phyloP scores from a whole-genome alignment of 2,329 filamentous ascomycete genomes.

The Esteya vermicola region DNA sequence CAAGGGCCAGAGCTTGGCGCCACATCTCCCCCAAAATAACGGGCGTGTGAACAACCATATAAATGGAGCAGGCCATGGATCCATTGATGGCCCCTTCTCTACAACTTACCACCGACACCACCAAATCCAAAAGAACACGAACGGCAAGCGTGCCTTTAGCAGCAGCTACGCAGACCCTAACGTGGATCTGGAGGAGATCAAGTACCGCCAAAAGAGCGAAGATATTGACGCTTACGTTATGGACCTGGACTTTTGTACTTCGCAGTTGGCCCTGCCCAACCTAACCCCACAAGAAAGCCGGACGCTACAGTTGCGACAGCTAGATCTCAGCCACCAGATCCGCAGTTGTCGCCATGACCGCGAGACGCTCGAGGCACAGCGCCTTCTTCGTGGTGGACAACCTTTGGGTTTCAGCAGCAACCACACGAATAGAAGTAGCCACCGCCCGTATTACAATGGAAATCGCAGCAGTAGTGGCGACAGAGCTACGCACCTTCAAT shows the following conservation, averaged over 20 bases:
- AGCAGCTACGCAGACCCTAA: constrained; percentile 7
- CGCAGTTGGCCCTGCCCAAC: constrained; percentile 18
- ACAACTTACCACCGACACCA: too few species aligned
- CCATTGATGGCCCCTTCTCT: too few species aligned
- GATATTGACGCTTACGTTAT: constrained; percentile 27
- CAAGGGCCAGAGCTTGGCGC: too few species aligned
- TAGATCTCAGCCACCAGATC: constrained; percentile 30
- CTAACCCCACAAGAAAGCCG: constrained; percentile 26
- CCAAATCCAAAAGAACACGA: neutral
- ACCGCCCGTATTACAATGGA: too few species aligned
- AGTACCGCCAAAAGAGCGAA: constrained; percentile 23
- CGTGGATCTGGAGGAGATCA: constrained; percentile 16
- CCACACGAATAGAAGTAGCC: too few species aligned
- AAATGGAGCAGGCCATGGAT: too few species aligned
- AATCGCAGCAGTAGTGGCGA: too few species aligned
- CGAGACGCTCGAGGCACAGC: constrained; percentile 17
- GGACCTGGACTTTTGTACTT: constrained; percentile 26
- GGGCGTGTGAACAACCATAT: too few species aligned
- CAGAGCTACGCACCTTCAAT: too few species aligned
- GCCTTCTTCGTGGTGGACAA: constrained; percentile 5
- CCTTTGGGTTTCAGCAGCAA: too few species aligned
- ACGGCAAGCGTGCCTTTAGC: neutral
- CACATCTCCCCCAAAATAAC: too few species aligned
- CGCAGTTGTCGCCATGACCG: constrained; percentile 26
- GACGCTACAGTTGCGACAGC: constrained; percentile 24